Percentiles rank a stretch among this genome's conserved stretches.
These are phyloP conservation scores for Metarhizium humberi DNA, from an alignment of 2,329 filamentous ascomycete genomes.

Conservation along the genomic window DNA sequence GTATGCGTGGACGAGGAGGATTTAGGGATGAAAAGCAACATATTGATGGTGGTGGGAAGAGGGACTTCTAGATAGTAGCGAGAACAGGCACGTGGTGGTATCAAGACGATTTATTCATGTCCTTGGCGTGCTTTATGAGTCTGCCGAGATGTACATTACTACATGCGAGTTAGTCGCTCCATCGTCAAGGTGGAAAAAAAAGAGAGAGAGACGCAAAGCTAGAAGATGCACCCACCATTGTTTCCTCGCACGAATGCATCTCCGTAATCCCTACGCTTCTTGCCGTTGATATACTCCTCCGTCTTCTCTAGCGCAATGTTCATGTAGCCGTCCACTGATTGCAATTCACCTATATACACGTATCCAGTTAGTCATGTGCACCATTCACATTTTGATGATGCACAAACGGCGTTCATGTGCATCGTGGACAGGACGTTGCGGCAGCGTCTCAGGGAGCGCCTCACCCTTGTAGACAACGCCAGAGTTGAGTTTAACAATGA, in stretches of 20 bases:
- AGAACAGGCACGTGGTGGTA: conserved; percentile 2
- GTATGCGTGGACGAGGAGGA: conserved; percentile 50
- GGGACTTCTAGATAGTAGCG: not conserved
- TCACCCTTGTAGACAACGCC: conserved; percentile 94
- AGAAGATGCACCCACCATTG: conserved; percentile 54
- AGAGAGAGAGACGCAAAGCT: not conserved
- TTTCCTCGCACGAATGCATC: conserved; percentile 95
- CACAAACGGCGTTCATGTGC: too few relatives aligned
- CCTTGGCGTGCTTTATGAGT: conserved; percentile 30
- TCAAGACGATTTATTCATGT: conserved; percentile 11
- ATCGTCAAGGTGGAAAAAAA: too few relatives aligned
- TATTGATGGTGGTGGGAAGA: conserved; percentile 13
- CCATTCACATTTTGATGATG: too few relatives aligned
- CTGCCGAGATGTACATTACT: conserved; percentile 66
- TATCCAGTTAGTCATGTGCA: not conserved
- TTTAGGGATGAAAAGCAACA: conserved; percentile 9
- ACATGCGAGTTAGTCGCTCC: not conserved
- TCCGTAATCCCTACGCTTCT: conserved; percentile 73
- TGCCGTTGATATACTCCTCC: conserved; percentile 80
- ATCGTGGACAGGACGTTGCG: too few relatives aligned
- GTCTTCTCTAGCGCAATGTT: conserved; percentile 98
- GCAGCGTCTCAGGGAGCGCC: conserved; percentile 6
- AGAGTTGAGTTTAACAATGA: conserved; percentile 97
- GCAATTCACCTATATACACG: conserved; percentile 63
- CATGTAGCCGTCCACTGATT: conserved; percentile 99